Evolutionary conservation across 2,329 filamentous ascomycete genomes (phyloP), one percentile per base, ranked within the genome.

Genomic region (Dryadomyces sulphureus): DNA sequence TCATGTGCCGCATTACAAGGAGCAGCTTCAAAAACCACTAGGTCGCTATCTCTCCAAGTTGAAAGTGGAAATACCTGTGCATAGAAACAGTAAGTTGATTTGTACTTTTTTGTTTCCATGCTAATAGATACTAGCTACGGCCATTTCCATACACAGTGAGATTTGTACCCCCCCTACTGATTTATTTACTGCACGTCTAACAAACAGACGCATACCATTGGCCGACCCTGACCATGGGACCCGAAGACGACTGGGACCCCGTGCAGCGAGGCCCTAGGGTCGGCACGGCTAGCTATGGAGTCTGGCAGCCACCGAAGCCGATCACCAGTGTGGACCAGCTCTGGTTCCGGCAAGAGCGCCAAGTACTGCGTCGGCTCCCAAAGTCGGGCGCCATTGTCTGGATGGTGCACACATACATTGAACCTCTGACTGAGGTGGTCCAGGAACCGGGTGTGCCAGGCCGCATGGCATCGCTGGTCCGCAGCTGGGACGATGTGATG

Each of bases 371-470:
- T 5, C 24, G 41, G 6, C 19, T 42, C 5, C 41, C 41, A n/a
- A 32, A 32, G n/a, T 42, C 40, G 5, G 24, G 25, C 14, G 40
- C 40, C 25, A 32, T 42, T 20, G 40, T 42, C 24, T 42, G 41
- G 41, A 42, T 42, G 41, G 41, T 42, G 17, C 41, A 42, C 24
- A 42, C 41, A 7, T 42, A 42, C 21, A 12, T 42, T n/a, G 41
- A 42, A 11, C 41, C 25, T 5, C 24, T 42, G 17, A 34, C 25
- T 2, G 25, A 32, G 5, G 41, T 42, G 41, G 41, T n/a, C 17
- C 24, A 42, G n/a, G 41, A 42, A 25, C 41, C 41, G 3, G 41
- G 41, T 6, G 25, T 42, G 25, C 25, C 41, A 12, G 24, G 41
- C 25, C 24, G 41, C 4, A 8, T 42, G 41, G 25, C 41, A 17